Conservation (phyloP, 192 early-diverging fungal species). For the Gigaspora rosea region DNA sequence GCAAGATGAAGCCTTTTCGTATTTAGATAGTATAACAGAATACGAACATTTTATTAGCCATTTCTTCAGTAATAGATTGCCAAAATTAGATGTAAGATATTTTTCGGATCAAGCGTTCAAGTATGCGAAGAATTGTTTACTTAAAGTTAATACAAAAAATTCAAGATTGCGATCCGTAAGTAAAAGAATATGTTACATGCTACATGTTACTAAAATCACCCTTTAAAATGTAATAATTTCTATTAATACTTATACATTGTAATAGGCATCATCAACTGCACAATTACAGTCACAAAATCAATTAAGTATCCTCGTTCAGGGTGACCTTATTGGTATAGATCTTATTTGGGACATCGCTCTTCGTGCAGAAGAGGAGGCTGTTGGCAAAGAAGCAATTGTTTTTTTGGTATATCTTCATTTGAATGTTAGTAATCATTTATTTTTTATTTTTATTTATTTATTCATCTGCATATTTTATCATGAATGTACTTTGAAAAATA, state of each 20-base stretch:
- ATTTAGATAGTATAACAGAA: conserved; percentile 42
- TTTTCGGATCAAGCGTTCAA: conserved; percentile 43
- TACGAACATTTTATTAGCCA: conserved; percentile 40
- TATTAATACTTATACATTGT: not conserved
- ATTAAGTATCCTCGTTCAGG: conserved; percentile 32
- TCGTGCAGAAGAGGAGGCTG: conserved; percentile 35
- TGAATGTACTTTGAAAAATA: not conserved
- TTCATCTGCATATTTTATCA: not conserved
- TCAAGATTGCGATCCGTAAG: conserved; percentile 37
- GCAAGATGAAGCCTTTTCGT: conserved; percentile 47
- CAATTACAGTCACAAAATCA: conserved; percentile 2
- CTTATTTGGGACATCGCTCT: conserved; percentile 52
- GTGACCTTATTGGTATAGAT: conserved; percentile 44
- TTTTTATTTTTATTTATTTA: not conserved
- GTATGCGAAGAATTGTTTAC: conserved; percentile 43
- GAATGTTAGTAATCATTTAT: conserved; percentile 24
- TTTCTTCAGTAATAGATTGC: conserved; percentile 41
- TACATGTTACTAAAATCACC: not conserved
- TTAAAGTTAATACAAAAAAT: conserved; percentile 43
- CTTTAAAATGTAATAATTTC: not conserved
- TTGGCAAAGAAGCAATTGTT: conserved; percentile 41
- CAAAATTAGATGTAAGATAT: conserved; percentile 40
- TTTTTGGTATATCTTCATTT: conserved; percentile 39
- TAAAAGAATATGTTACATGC: not conserved
- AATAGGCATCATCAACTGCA: conserved; percentile 12